These are phyloP conservation scores for Diaporthe vaccinii DNA, from an alignment of 2,329 filamentous ascomycete genomes.

Conservation along the genomic window DNA sequence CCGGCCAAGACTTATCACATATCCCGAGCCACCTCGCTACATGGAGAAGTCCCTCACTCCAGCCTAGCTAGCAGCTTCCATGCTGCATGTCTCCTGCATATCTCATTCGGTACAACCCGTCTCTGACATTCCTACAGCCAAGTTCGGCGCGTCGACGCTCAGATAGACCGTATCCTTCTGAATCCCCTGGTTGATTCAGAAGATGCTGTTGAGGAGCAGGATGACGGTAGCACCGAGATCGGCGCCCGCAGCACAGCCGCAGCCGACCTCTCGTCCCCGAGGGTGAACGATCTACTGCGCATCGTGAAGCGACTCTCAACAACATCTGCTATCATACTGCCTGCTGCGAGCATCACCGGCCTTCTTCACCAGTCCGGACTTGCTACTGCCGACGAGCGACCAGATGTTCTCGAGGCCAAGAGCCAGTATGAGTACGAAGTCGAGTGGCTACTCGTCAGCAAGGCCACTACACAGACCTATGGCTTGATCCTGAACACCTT, in stretches of 20 bases:
- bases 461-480: constrained; percentile 92
- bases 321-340: constrained; percentile 74
- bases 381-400: constrained; percentile 55
- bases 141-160: constrained; percentile 73
- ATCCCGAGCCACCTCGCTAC: not conserved
- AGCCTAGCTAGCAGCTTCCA: not conserved
- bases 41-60: not conserved
- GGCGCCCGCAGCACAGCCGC: constrained; percentile 45
- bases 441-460: constrained; percentile 91
- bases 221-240: constrained; percentile 45
- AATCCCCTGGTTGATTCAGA: constrained; percentile 59
- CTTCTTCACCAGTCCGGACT: constrained; percentile 76
- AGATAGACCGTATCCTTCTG: constrained; percentile 74
- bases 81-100: not conserved
- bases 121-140: constrained; percentile 58
- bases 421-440: constrained; percentile 79
- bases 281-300: constrained; percentile 73
- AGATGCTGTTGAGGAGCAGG: constrained; percentile 46
- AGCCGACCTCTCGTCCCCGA: constrained; percentile 63
- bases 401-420: constrained; percentile 50
- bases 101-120: not conserved
- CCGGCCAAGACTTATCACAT: constrained; percentile 6
- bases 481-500: constrained; percentile 83
- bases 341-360: constrained; percentile 69
- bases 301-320: constrained; percentile 81